Evolutionary conservation across 768 basidiomycete genomes (phyloP).

Genomic region (Mycena belliarum): DNA sequence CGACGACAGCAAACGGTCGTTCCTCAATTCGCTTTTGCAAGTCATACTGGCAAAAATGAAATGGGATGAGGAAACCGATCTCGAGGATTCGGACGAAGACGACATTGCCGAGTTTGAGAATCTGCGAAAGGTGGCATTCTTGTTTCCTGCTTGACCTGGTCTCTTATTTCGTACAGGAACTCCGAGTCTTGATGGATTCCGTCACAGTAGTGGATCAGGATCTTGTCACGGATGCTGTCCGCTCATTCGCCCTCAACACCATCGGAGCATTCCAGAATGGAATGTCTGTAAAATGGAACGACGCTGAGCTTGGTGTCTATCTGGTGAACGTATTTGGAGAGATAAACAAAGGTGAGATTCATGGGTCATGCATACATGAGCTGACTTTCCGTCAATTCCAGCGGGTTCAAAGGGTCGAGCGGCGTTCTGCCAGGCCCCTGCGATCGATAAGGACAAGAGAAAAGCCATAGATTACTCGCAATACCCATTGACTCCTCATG

Average conservation of each 20-base stretch:
- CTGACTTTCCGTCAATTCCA: slow-evolving; percentile 30
- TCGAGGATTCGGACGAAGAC: slow-evolving; percentile 76
- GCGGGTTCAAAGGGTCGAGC: slow-evolving; percentile 79
- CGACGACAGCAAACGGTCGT: slow-evolving; percentile 68
- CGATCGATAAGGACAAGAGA: slow-evolving; percentile 66
- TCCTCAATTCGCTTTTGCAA: slow-evolving; percentile 75
- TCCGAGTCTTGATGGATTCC: slow-evolving; percentile 85
- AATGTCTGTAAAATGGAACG: slow-evolving; percentile 78
- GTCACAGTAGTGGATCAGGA: slow-evolving; percentile 83
- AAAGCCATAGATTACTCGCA: slow-evolving; percentile 72
- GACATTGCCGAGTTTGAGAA: slow-evolving; percentile 80
- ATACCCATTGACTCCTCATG: slow-evolving; percentile 86
- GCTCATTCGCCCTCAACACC: slow-evolving; percentile 71
- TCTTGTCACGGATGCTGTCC: slow-evolving; percentile 78
- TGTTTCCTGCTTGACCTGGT: not conserved
- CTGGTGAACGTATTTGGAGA: slow-evolving; percentile 94
- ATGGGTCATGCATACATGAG: not conserved
- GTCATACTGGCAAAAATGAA: slow-evolving; percentile 87
- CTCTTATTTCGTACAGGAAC: slow-evolving; percentile 52
- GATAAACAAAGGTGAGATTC: slow-evolving; percentile 76
- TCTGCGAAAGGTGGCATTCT: slow-evolving; percentile 71
- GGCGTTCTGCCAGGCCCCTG: slow-evolving; percentile 81
- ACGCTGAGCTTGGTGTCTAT: slow-evolving; percentile 92
- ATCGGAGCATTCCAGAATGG: slow-evolving; percentile 70
- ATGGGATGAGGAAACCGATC: slow-evolving; percentile 82